Base-by-base conservation (phyloP, 2,329 filamentous ascomycete species). In the Berkeleyomyces basicola region DNA sequence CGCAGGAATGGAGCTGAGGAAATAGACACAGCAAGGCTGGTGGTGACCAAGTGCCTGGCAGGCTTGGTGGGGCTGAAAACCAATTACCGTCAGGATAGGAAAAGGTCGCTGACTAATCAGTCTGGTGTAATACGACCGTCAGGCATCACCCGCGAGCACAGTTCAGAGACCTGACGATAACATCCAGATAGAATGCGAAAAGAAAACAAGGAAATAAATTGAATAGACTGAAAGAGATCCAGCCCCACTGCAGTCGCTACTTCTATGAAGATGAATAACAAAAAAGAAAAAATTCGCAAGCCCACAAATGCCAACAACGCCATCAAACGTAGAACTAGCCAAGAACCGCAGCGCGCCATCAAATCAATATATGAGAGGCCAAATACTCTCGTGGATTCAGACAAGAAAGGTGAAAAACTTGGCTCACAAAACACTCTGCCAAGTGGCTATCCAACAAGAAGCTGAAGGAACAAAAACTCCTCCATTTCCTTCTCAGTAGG, bases 401-500 rank as follows among this genome's bases (percentile, higher is more conserved):
- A 57, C 23, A 11, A 62, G 37, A 16, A 59, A 58, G 37, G 7
- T 49, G 40, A 49, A 58, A 42, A 59, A 55, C n/a, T 47, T 23
- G n/a, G 44, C 4, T 23, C 23, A 23, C 23, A 23, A 23, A 23
- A 23, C 23, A 23, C 23, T 23, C 23, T 23, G 23, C 23, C 23
- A 23, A 23, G 23, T 1, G 23, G 23, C 23, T 23, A 23, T 23
- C 23, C 23, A 23, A 23, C 23, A 23, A 23, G 23, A 23, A 23
- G 2, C 23, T 2, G 23, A 23, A 23, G 23, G 23, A 23, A 2
- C 23, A 23, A 23, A 23, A 23, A 23, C 23, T 23, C 23, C 23
- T 23, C 23, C 2, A 23, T 23, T 37, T n/a, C 37, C 57, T 3
- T n/a, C n/a, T 68, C 71, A 81, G 67, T 81, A 81, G 16, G 79